phyloP scores from a whole-genome alignment of 805 yeast species.

The Yarrowia deformans region DNA sequence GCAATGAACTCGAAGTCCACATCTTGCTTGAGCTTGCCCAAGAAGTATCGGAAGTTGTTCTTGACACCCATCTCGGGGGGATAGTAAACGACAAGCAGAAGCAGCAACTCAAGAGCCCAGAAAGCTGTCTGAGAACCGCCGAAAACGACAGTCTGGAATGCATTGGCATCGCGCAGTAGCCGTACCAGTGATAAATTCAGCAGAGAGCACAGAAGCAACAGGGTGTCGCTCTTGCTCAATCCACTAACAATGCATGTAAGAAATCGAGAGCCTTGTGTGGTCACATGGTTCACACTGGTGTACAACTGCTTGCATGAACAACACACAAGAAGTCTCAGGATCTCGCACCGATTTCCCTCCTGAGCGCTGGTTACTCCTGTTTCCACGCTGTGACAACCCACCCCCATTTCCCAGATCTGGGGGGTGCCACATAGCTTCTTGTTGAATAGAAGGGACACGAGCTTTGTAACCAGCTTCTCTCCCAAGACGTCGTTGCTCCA shows the following conservation, averaged over 20 bases:
- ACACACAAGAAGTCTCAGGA: conserved; percentile 12
- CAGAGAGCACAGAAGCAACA: conserved; percentile 29
- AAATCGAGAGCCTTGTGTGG: conserved; percentile 21
- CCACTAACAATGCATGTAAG: conserved; percentile 24
- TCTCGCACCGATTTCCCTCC: conserved; percentile 24
- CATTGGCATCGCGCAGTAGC: conserved; percentile 11
- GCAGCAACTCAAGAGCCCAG: conserved; percentile 20
- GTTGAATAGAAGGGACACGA: conserved; percentile 15
- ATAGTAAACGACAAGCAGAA: conserved; percentile 27
- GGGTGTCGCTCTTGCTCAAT: background rate
- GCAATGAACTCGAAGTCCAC: conserved; percentile 37
- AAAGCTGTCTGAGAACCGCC: conserved; percentile 21
- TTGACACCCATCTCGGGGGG: conserved; percentile 21
- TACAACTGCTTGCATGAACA: conserved; percentile 21
- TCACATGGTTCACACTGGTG: conserved; percentile 13
- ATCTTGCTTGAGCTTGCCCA: conserved; percentile 33
- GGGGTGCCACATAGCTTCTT: conserved; percentile 19
- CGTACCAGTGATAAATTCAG: conserved; percentile 22
- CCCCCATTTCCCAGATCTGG: conserved; percentile 36
- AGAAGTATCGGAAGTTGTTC: conserved; percentile 31
- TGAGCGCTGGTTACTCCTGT: background rate
- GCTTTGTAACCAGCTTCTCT: conserved; percentile 14
- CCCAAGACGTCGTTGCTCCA: conserved; percentile 34
- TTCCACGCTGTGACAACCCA: conserved; percentile 24
- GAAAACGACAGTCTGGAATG: conserved; percentile 13